phyloP scores from a whole-genome alignment of 2,329 filamentous ascomycete genomes.

The Waltergamsia citrina region DNA sequence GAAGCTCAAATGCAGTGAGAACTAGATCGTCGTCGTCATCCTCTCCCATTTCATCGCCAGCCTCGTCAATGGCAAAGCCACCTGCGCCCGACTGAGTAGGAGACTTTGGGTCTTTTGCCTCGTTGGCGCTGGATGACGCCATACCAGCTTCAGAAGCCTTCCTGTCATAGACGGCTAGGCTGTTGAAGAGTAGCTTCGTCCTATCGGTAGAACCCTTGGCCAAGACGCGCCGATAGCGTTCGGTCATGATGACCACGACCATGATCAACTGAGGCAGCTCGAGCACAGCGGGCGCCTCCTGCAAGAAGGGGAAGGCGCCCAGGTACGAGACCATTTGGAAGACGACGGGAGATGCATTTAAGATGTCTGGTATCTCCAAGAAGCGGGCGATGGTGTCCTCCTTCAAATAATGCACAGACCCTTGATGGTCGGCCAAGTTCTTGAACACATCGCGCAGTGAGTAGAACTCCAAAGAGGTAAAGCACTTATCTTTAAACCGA shows the following conservation, averaged over 20 bases:
- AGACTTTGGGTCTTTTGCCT: slow-evolving; percentile 6
- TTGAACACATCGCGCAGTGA: slow-evolving; percentile 67
- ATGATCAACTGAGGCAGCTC: slow-evolving; percentile 63
- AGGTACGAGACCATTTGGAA: slow-evolving; percentile 65
- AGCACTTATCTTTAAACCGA: slow-evolving; percentile 61
- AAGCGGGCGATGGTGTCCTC: slow-evolving; percentile 61
- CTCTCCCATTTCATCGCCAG: slow-evolving; percentile 31
- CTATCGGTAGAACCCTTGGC: slow-evolving; percentile 47
- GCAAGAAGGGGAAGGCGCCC: slow-evolving; percentile 64
- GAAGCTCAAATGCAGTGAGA: slow-evolving; percentile 57
- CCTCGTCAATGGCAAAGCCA: slow-evolving; percentile 37
- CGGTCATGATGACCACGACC: slow-evolving; percentile 63
- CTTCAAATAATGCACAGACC: slow-evolving; percentile 54
- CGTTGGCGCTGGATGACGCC: neutral
- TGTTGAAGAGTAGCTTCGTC: slow-evolving; percentile 58
- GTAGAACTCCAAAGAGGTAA: slow-evolving; percentile 62
- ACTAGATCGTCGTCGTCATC: slow-evolving; percentile 54
- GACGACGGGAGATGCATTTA: slow-evolving; percentile 57
- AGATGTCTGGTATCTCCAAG: slow-evolving; percentile 62
- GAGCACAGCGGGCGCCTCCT: slow-evolving; percentile 60
- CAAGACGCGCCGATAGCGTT: slow-evolving; percentile 56
- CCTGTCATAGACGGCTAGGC: slow-evolving; percentile 62
- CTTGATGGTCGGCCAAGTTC: slow-evolving; percentile 56
- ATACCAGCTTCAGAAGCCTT: slow-evolving; percentile 27
- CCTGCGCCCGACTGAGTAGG: slow-evolving; percentile 14